Base-by-base conservation (phyloP, 495 filamentous ascomycete genomes). In the Penicillium flavigenum region DNA sequence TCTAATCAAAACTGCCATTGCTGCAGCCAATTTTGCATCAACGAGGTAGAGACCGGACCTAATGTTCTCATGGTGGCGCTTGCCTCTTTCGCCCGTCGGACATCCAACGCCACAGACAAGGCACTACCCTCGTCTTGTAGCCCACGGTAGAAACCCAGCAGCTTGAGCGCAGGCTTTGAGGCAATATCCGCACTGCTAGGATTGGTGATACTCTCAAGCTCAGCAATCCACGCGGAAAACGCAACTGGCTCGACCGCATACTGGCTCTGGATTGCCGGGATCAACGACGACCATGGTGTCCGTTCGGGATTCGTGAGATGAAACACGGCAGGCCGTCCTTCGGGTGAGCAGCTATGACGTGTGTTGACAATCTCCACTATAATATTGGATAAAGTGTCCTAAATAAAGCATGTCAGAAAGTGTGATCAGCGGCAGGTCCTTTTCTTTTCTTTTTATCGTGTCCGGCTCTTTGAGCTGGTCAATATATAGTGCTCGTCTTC, bases 281-380 rank as follows among this genome's bases (percentile, higher is more conserved):
- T 42, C 20, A 74, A 60, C 12, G 61, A 57, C 3, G 51, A 54
- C 72, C 71, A 74, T 0, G 61, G 16, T 1, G 59, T 38, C 12
- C 7, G 36, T 9, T 56, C 8, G 5, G 66, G 61, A 41, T 74
- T 74, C 0, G 67, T 66, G 16, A 74, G 47, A 45, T 74, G 72
- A 39, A 67, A 72, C 16, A 66, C 58, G 8, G 63, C 56, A 7
- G 47, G 47, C 22, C 2, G 47, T 10, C 20, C 5, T 3, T 58
- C 44, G 27, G 51, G 41, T 1, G 12, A 43, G 22, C 39, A 42
- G 11, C 14, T 27, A 36, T 67, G 64, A 24, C 64, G 52, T 24
- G 53, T 39, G 38, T 67, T 38, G 11, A 67, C 51, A 7, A 64
- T 61, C 12, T 67, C 64, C 26, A 24, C 22, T 24, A 24, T 24